Base-by-base conservation (phyloP, 805 yeast genomes). In the Hemisphaericaspora nanyangensis region DNA sequence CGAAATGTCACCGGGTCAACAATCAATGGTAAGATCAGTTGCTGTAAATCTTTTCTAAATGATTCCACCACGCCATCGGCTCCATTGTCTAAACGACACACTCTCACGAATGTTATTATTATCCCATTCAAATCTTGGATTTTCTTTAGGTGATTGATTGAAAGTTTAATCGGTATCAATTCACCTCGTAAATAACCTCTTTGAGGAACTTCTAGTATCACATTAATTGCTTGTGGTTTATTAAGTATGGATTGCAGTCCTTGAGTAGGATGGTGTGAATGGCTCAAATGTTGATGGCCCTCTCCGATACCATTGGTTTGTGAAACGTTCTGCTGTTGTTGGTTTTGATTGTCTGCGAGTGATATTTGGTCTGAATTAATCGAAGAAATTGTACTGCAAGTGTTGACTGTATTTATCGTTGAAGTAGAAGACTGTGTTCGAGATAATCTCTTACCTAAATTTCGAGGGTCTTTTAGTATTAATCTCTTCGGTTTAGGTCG, bases 181-280 rank as follows among this genome's bases (percentile, higher is more conserved):
- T 89, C 96, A 17, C 96, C 96, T 24, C 89, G 70, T 1, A 85
- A 61, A 52, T 73, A 88, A 0, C 96, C 97, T 29, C 82, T 65
- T 30, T 74, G 73, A 1, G 87, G 61, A 6, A 67, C 56, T 15
- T 57, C 64, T 35, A 68, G 47, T 13, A 61, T 43, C 5, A 68
- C 69, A 31, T 61, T 61, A 29, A 69, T 68, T n/a, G 58, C 47
- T 25, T 55, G 61, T 1, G 60, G 57, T 37, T 43, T 47, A 7
- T 30, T 22, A 10, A 29, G 37, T 43, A 13, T 50, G 48, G 18
- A 46, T 47, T 12, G 46, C 47, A 20, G 17, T 8, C 31, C 17
- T 26, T 3, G 13, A 18, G 7, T 17, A 10, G 34, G 11, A 18
- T 34, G 28, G 12, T 6, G 40, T 16, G 22, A 37, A 19, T 17